These are phyloP conservation scores for Tetrapisispora nanseiensis DNA, from an alignment of 805 yeast species.

Conservation along the genomic window DNA sequence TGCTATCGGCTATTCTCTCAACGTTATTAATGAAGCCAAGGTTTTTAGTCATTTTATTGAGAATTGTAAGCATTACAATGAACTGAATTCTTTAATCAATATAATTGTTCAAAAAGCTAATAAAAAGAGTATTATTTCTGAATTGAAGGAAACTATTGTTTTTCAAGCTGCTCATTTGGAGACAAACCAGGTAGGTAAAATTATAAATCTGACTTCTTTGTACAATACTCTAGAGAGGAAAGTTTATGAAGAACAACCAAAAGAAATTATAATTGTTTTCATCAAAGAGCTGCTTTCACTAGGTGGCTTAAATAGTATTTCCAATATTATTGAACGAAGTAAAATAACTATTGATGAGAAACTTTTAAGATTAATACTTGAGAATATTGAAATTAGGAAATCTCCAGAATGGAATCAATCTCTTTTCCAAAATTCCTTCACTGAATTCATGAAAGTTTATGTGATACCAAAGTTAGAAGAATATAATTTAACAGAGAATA, in stretches of 20 bases:
- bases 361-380: not conserved
- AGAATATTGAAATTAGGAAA: not conserved
- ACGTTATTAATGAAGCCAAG: conserved; percentile 7
- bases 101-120: conserved; percentile 8
- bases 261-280: not conserved
- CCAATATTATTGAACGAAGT: not conserved
- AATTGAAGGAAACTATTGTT: not conserved
- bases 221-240: not conserved
- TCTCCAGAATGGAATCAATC: not conserved
- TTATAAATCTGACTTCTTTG: not conserved
- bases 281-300: not conserved
- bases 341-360: not conserved
- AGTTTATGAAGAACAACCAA: not conserved
- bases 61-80: conserved; percentile 18
- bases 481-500: not conserved
- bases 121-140: conserved; percentile 6
- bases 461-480: not conserved
- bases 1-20: conserved; percentile 15
- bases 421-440: not conserved
- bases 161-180: not conserved
- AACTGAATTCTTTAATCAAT: conserved; percentile 12
- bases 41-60: conserved; percentile 12
- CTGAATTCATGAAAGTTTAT: not conserved
- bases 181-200: not conserved
- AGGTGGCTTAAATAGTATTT: not conserved